A percentile compares a stretch with the other conserved stretches of the same genome.
These are phyloP conservation scores for Grosmannia huntii DNA, from an alignment of 2,329 filamentous ascomycete species.

Conservation along the genomic window DNA sequence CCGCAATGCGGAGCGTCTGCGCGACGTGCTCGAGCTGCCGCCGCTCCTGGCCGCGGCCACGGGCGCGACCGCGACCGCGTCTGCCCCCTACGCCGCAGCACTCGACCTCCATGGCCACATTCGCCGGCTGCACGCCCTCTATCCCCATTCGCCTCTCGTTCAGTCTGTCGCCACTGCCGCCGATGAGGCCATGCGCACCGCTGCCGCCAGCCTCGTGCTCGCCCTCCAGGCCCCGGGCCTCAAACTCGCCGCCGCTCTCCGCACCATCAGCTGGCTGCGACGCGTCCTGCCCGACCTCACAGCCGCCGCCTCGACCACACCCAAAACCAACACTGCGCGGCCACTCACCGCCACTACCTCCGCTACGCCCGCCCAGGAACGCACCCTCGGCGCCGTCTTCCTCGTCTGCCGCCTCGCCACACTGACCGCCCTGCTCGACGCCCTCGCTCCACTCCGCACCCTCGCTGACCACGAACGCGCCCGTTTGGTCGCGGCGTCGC, in stretches of 20 bases:
- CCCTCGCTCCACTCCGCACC: constrained; percentile 72
- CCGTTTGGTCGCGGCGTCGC: constrained; percentile 26
- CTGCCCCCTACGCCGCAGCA: constrained; percentile 55
- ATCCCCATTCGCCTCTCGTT: constrained; percentile 66
- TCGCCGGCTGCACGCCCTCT: constrained; percentile 68
- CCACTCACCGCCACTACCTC: background rate
- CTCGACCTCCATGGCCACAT: constrained; percentile 92
- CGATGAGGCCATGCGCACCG: constrained; percentile 75
- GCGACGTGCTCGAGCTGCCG: constrained; percentile 84
- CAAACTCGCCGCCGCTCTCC: constrained; percentile 79
- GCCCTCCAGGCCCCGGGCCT: constrained; percentile 65
- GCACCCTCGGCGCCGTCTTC: constrained; percentile 70
- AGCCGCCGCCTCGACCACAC: constrained; percentile 11
- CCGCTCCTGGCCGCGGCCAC: constrained; percentile 73
- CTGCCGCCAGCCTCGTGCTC: constrained; percentile 72
- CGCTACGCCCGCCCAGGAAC: constrained; percentile 33
- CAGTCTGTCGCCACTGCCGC: constrained; percentile 62
- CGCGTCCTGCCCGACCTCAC: constrained; percentile 74
- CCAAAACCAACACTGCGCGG: background rate
- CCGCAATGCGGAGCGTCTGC: constrained; percentile 76
- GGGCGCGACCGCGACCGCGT: constrained; percentile 17
- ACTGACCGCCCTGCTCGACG: constrained; percentile 65
- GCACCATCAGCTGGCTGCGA: constrained; percentile 83
- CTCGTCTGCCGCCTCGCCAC: constrained; percentile 75
- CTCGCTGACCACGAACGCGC: constrained; percentile 75